Evolutionary conservation across 139 green algal genomes (phyloP), one percentile per base, ranked within the genome.

Genomic region (Chlamydomonas sp.): DNA sequence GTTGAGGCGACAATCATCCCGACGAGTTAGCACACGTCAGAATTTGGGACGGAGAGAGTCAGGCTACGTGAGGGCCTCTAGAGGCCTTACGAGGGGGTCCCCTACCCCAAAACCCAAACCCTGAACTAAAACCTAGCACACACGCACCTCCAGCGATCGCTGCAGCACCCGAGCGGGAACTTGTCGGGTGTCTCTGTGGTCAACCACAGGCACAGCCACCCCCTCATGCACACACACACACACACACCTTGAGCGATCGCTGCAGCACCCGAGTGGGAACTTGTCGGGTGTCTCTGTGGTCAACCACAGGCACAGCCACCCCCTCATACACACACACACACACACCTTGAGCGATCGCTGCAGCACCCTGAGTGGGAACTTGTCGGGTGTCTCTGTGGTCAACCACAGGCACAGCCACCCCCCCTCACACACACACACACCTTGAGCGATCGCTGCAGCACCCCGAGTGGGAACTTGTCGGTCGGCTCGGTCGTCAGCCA

Each of bases 401-500:
- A 94, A 75, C 87, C 87, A 94, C 47, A 95, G 73, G n/a, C 43
- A 13, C 43, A 26, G 16, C 43, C 43, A 13, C 43, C 43, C 43
- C 43, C 43, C 43, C 43, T 20, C 43, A 13, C 43, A 54, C 43
- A 54, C 43, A 68, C 16, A 36, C 50, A 64, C 31, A 67, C 67
- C 67, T 92, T 92, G 37, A 92, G 81, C 24, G 65, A 80, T 47
- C 84, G 73, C 75, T 94, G 88, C 70, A 94, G 78, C 28, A 94
- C 78, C 24, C 88, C 87, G 65, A 94, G 69, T 1, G 88, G 88
- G 77, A 94, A 94, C 29, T 70, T 67, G 58, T 90, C 83, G 22
- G 85, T 90, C 16, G 88, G 88, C 70, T 92, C 88, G 29, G 85
- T 94, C 6, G 88, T 94, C 22, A 94, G 76, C 87, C 87, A 94